Conservation (phyloP, 805 yeast genomes). For the Yarrowia bubula region DNA sequence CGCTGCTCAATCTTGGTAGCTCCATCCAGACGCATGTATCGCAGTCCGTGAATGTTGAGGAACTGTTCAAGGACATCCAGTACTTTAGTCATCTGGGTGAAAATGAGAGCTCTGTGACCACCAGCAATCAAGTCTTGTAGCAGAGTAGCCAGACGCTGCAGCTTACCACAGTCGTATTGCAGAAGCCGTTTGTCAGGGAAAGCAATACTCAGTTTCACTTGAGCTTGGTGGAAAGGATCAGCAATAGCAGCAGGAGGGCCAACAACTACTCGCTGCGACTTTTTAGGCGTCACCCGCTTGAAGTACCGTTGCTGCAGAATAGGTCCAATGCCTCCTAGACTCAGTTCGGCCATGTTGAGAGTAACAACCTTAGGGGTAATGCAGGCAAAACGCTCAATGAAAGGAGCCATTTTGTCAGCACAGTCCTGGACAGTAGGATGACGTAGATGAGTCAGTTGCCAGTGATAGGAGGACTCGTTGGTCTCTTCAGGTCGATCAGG, state of each 20-base stretch:
- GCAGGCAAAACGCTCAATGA: constrained; percentile 54
- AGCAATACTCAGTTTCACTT: constrained; percentile 83
- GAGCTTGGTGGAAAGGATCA: constrained; percentile 71
- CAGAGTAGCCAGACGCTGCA: constrained; percentile 76
- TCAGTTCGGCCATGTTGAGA: constrained; percentile 52
- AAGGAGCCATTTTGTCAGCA: constrained; percentile 56
- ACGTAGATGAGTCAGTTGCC: constrained; percentile 14
- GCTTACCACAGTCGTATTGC: constrained; percentile 95
- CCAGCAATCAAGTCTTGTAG: constrained; percentile 73
- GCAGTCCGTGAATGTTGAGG: constrained; percentile 87
- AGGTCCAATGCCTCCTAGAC: constrained; percentile 34
- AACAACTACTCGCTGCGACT: constrained; percentile 13
- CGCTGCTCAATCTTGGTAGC: constrained; percentile 97
- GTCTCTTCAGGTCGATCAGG: constrained; percentile 19
- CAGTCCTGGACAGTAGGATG: constrained; percentile 6
- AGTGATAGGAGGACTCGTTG: constrained; percentile 12
- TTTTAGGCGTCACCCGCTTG: constrained; percentile 21
- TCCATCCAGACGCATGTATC: constrained; percentile 94
- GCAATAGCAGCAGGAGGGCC: constrained; percentile 21
- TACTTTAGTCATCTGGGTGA: constrained; percentile 98
- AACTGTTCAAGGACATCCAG: constrained; percentile 91
- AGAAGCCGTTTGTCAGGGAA: constrained; percentile 92
- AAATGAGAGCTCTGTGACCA: constrained; percentile 92
- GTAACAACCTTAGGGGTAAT: constrained; percentile 85
- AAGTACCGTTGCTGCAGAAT: constrained; percentile 29